phyloP scores from a whole-genome alignment of 148 eudicot genomes.

The Hydrangea macrophylla region DNA sequence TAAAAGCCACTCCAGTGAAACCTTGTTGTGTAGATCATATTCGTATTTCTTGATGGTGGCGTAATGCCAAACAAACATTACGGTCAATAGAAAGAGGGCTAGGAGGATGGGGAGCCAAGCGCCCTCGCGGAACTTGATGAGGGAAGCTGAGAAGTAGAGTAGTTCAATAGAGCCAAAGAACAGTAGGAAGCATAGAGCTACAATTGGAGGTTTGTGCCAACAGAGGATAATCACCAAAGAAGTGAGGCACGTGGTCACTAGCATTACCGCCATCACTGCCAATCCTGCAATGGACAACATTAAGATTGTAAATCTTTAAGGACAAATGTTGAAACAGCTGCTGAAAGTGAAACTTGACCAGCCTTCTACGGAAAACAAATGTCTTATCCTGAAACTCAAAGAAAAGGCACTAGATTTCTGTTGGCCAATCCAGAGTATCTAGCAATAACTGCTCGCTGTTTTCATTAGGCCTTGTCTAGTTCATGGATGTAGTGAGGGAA shows the following conservation, averaged over 20 bases:
- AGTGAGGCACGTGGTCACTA: slow-evolving; percentile 91
- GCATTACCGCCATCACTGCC: slow-evolving; percentile 93
- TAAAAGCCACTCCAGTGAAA: slow-evolving; percentile 83
- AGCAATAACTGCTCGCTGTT: background rate
- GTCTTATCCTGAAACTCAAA: background rate
- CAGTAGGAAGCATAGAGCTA: slow-evolving; percentile 71
- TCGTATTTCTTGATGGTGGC: slow-evolving; percentile 81
- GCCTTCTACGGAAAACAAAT: background rate
- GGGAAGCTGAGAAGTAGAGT: slow-evolving; percentile 88
- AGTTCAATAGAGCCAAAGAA: slow-evolving; percentile 86
- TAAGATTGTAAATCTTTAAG: background rate
- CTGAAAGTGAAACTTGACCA: background rate
- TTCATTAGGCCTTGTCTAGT: too few species aligned
- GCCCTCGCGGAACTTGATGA: slow-evolving; percentile 83
- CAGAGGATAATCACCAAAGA: slow-evolving; percentile 80
- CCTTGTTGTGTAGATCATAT: slow-evolving; percentile 92
- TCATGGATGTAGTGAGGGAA: too few species aligned
- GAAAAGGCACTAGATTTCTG: too few species aligned
- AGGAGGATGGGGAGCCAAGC: slow-evolving; percentile 95
- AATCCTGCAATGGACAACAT: slow-evolving; percentile 51
- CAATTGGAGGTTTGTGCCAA: slow-evolving; percentile 78
- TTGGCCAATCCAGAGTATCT: too few species aligned
- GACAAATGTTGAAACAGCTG: background rate
- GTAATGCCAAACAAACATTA: slow-evolving; percentile 94
- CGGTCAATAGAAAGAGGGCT: slow-evolving; percentile 71